These are phyloP conservation scores for Rhodotorula babjevae DNA, from an alignment of 768 basidiomycete species.

Conservation along the genomic window DNA sequence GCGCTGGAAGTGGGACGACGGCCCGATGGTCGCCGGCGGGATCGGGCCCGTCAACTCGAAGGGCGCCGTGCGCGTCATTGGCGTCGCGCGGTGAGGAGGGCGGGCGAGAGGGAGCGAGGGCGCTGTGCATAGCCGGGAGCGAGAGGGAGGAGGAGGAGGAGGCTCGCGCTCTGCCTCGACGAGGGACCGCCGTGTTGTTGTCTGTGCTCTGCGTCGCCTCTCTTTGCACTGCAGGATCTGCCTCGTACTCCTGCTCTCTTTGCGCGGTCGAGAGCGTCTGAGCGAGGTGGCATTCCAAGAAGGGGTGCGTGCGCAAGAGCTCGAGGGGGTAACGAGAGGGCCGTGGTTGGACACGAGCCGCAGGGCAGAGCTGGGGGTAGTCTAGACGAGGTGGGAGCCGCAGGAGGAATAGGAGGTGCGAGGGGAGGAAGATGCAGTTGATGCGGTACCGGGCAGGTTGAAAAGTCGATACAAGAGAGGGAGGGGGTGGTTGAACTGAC, in stretches of 20 bases:
- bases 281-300: no score
- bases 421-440: slow-evolving; percentile 23
- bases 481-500: neutral
- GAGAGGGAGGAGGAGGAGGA: neutral
- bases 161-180: no score
- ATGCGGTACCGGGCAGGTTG: slow-evolving; percentile 14
- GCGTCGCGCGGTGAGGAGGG: slow-evolving; percentile 4
- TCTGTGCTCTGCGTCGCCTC: no score
- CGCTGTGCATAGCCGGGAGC: neutral
- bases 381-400: neutral
- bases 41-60: neutral
- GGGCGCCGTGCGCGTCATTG: slow-evolving; percentile 19
- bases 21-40: slow-evolving; percentile 19
- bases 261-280: no score
- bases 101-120: no score
- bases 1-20: slow-evolving; percentile 37
- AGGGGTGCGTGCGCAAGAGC: no score
- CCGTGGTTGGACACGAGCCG: neutral
- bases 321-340: no score
- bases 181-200: no score
- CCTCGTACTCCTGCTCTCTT: no score
- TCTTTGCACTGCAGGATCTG: no score
- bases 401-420: neutral
- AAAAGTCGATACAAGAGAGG: neutral
- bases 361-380: neutral